Percentiles rank a stretch among this genome's conserved stretches.
phyloP scores from a whole-genome alignment of 495 filamentous ascomycete genomes.

The Trypethelium eluteriae region DNA sequence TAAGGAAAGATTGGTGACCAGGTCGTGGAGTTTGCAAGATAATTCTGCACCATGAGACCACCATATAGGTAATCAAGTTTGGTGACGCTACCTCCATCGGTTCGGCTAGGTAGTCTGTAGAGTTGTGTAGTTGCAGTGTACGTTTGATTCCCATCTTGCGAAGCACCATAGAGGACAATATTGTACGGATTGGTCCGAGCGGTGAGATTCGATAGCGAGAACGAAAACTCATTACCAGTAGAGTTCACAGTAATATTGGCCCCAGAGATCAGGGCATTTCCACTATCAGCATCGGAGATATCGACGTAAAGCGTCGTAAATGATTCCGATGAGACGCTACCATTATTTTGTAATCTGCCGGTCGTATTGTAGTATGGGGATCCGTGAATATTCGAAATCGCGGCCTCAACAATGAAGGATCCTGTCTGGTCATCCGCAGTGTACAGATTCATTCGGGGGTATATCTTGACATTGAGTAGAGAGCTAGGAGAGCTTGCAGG shows the following conservation, averaged over 20 bases:
- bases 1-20: constrained; percentile 53
- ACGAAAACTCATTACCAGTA: constrained; percentile 39
- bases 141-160: constrained; percentile 32
- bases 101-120: constrained; percentile 49
- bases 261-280: neutral
- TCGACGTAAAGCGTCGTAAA: constrained; percentile 21
- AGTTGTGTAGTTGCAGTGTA: constrained; percentile 43
- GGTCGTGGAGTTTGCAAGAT: constrained; percentile 28
- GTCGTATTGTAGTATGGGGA: constrained; percentile 36
- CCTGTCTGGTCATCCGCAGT: constrained; percentile 45
- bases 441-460: constrained; percentile 56
- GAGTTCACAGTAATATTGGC: constrained; percentile 41
- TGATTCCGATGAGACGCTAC: constrained; percentile 8
- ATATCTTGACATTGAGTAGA: constrained; percentile 50
- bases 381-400: constrained; percentile 46
- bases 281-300: constrained; percentile 25
- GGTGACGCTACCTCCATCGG: constrained; percentile 46
- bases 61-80: constrained; percentile 57
- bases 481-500: constrained; percentile 41
- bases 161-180: constrained; percentile 26
- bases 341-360: constrained; percentile 2
- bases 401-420: constrained; percentile 54
- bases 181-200: constrained; percentile 43
- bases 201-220: constrained; percentile 41
- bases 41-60: constrained; percentile 42